phyloP scores from a whole-genome alignment of 2,329 filamentous ascomycete species.

The Colletotrichum filicis region DNA sequence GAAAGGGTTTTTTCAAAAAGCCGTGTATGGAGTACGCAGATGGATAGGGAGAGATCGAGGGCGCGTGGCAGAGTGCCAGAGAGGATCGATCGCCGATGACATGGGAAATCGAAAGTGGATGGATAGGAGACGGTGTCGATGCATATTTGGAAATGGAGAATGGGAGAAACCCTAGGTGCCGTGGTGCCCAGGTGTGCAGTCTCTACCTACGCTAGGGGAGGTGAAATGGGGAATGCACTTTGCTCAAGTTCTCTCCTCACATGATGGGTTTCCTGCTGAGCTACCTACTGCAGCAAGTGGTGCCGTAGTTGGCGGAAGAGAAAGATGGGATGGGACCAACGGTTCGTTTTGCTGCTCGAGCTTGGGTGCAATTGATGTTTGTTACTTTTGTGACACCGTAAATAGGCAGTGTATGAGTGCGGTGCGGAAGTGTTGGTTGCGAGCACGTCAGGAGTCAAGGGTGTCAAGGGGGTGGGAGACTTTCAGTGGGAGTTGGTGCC shows the following conservation, averaged over 20 bases:
- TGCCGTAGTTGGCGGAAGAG: neutral
- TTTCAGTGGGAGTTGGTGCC: neutral
- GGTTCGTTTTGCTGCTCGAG: constrained; percentile 5
- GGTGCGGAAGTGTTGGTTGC: too few species aligned
- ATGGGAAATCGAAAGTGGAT: neutral
- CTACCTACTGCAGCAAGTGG: neutral
- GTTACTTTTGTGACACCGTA: neutral
- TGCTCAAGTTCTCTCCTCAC: neutral
- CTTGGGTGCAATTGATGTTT: neutral
- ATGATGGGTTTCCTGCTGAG: too few species aligned
- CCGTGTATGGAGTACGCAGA: too few species aligned
- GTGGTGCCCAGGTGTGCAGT: neutral
- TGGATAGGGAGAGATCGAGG: neutral
- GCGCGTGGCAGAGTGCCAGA: neutral
- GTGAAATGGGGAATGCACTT: constrained; percentile 10
- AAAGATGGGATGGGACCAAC: neutral
- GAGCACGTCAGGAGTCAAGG: too few species aligned
- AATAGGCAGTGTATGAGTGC: too few species aligned
- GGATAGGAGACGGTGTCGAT: neutral
- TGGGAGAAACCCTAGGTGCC: neutral
- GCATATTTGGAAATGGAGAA: neutral
- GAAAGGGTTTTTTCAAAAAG: neutral
- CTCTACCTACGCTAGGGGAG: neutral
- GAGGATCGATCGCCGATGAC: neutral
- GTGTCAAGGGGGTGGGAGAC: neutral